Evolutionary conservation across 495 filamentous ascomycete species (phyloP).

Genomic region (Penicillium diatomitis): DNA sequence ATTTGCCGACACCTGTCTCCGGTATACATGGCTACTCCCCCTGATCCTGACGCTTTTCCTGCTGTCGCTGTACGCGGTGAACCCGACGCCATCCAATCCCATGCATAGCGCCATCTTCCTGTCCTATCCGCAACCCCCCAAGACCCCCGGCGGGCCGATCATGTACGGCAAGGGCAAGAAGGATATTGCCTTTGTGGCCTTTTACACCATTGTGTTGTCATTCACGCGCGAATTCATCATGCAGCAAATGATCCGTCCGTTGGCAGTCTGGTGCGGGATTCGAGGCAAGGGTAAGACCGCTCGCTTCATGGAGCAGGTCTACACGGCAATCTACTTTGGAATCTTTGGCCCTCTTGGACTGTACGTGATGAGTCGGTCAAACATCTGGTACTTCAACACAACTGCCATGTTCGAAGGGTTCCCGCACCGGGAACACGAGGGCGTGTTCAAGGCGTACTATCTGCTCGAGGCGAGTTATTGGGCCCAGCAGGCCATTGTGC

Average conservation of each 20-base stretch:
- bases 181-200: slow-evolving; percentile 80
- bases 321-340: slow-evolving; percentile 92
- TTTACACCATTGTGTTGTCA: slow-evolving; percentile 81
- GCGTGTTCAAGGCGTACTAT: slow-evolving; percentile 93
- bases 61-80: slow-evolving; percentile 60
- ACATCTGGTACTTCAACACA: slow-evolving; percentile 98
- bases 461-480: slow-evolving; percentile 93
- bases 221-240: slow-evolving; percentile 97
- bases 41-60: slow-evolving; percentile 58
- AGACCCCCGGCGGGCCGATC: slow-evolving; percentile 41
- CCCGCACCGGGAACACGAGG: slow-evolving; percentile 80
- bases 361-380: slow-evolving; percentile 83
- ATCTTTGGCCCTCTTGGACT: slow-evolving; percentile 79
- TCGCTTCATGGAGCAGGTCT: slow-evolving; percentile 95
- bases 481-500: slow-evolving; percentile 89
- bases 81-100: slow-evolving; percentile 75
- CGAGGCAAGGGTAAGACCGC: slow-evolving; percentile 68
- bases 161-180: slow-evolving; percentile 86
- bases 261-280: slow-evolving; percentile 64
- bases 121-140: slow-evolving; percentile 67
- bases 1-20: slow-evolving; percentile 55
- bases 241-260: slow-evolving; percentile 79
- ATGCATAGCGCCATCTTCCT: slow-evolving; percentile 85
- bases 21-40: slow-evolving; percentile 76
- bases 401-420: slow-evolving; percentile 83